These are phyloP conservation scores for Tricholoma terreum DNA, from an alignment of 768 basidiomycete species.

Conservation along the genomic window DNA sequence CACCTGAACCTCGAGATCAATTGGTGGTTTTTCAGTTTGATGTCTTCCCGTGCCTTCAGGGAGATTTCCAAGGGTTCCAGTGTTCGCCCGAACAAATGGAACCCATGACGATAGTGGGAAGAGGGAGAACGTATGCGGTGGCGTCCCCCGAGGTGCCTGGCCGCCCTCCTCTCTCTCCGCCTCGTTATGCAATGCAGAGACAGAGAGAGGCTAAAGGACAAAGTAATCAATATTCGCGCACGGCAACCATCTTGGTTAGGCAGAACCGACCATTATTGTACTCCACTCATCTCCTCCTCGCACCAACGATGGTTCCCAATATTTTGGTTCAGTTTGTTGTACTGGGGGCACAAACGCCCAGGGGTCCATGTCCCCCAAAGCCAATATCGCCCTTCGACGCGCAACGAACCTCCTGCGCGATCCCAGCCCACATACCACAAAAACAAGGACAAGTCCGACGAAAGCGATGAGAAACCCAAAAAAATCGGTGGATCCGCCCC, in stretches of 20 bases:
- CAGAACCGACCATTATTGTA: conserved; percentile 13
- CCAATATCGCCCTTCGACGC: conserved; percentile 20
- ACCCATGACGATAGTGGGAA: conserved; percentile 12
- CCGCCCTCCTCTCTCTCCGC: not conserved
- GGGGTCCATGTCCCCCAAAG: conserved; percentile 5
- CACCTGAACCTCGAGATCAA: conserved; percentile 31
- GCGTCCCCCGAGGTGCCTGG: not conserved
- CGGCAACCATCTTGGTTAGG: not conserved
- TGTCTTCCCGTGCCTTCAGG: not conserved
- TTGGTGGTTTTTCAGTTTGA: conserved; percentile 9
- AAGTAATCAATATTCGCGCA: not conserved
- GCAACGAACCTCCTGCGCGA: conserved; percentile 39
- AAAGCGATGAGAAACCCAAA: conserved; percentile 53
- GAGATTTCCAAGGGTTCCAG: not conserved
- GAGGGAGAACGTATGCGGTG: conserved; percentile 1
- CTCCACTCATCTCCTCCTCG: conserved; percentile 7
- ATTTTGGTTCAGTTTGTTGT: conserved; percentile 9
- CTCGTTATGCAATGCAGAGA: not conserved
- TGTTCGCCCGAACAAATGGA: not conserved
- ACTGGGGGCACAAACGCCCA: not conserved
- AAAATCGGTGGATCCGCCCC: conserved; percentile 42
- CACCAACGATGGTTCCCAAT: conserved; percentile 14
- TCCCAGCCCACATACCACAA: conserved; percentile 48
- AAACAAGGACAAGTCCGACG: conserved; percentile 45
- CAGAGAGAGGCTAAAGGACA: not conserved